Base-by-base conservation (phyloP, 768 basidiomycete species). In the Lactifluus subvellereus region DNA sequence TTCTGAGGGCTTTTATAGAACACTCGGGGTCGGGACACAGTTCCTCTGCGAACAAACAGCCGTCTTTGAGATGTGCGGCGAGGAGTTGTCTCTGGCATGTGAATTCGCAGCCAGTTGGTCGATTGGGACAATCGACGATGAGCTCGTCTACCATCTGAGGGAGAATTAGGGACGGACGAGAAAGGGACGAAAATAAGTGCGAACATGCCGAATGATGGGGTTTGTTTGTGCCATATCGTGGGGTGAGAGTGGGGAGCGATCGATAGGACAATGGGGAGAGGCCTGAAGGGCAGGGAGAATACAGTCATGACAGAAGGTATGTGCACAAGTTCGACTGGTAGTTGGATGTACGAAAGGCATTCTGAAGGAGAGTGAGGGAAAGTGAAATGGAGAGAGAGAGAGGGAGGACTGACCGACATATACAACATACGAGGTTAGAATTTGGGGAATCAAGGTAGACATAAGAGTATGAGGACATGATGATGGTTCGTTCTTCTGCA, bases 281-380 rank as follows among this genome's bases (percentile, higher is more conserved):
- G 88, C 82, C 13, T 74, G 72, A 4, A 95, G 79, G 0, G 93
- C 89, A 54, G 79, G 77, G n/a, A 76, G 68, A 63, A 94, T 89
- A 70, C 94, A 96, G 35, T 84, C 86, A n/a, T 75, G 74, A 72
- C 94, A 96, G 72, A 95, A 95, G 0, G 91, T 95, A 71, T 93
- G 94, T 62, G 82, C 78, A 68, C 94, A 95, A 8, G 86, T 83
- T 45, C 74, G 80, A 0, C 90, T 86, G 0, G 88, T 89, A 1
- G 80, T 80, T 10, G 93, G 94, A 35, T 91, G 82, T 8, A 84
- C 75, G 70, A 94, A 94, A 3, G 91, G 89, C 59, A 79, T 78
- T 27, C 87, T 88, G 35, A 43, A 20, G 30, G 22, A 11, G 8
- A 16, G 18, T 30, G 10, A 20, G 27, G 32, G 30, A 4, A 32